Base-by-base conservation (phyloP, 805 yeast genomes). In the Kuraishia borneana region DNA sequence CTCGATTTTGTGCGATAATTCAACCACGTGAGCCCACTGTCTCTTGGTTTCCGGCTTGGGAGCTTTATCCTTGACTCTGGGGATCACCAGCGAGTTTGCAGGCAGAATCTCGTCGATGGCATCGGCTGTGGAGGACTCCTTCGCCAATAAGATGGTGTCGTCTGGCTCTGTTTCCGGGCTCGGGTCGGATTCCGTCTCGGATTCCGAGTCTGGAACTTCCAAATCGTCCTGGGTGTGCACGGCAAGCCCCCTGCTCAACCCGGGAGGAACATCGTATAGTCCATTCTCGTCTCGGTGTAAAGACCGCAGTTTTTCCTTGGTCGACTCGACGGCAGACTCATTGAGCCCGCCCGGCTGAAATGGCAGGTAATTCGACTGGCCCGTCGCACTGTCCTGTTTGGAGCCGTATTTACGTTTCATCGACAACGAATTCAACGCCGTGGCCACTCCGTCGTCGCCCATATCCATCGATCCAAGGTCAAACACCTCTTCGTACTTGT, bases 11-110 rank as follows among this genome's bases (percentile, higher is more conserved):
- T 85, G 94, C 47, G 83, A 75, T 32, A 92, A 58, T 46, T 92
- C 95, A 8, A 92, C 95, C 27, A 83, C 75, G 58, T 92, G 98
- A 0, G 98, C 98, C 97, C 97, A 92, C 39, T 77, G 75, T 39
- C 68, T 73, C 35, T 46, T 54, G 10, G 39, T 32, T n/a, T n/a
- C n/a, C 20, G 35, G 41, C 8, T 14, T 12, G 3, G 37, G 10
- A 9, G 40, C 33, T 14, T 32, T 17, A 18, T 17, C 28, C 9
- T 13, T 30, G 34, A 2, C 13, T 23, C 20, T 37, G 36, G 16
- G 36, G 21, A 12, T 34, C 37, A 68, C 68, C 43, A 73, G 67
- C 18, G 70, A 50, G 29, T 69, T 70, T 31, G 63, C 56, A 1
- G 82, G 82, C 32, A 74, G 53, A 21, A 70, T 48, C 12, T 52